Evolutionary conservation across 805 yeast species (phyloP).

Genomic region (Candida jianshihensis): DNA sequence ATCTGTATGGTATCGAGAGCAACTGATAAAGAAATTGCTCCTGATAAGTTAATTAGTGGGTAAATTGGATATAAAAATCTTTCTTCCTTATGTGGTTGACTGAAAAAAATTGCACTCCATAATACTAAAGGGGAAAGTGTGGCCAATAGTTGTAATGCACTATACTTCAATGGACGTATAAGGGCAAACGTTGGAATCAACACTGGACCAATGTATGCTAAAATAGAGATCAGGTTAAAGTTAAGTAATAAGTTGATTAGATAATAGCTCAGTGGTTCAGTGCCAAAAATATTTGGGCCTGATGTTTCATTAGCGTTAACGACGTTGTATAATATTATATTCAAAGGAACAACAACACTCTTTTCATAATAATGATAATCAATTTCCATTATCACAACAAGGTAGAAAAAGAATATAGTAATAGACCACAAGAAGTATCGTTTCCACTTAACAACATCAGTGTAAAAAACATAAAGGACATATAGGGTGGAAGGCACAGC

Average conservation of each 20-base stretch:
- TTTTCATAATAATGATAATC: conserved; percentile 62
- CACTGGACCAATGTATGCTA: conserved; percentile 35
- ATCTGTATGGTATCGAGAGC: conserved; percentile 7
- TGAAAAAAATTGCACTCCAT: conserved; percentile 62
- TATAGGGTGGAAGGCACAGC: conserved; percentile 52
- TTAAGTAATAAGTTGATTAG: conserved; percentile 61
- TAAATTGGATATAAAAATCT: conserved; percentile 84
- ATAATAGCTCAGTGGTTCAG: conserved; percentile 74
- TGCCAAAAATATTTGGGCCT: conserved; percentile 90
- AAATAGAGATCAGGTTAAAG: conserved; percentile 50
- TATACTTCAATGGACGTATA: conserved; percentile 8
- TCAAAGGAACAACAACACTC: conserved; percentile 65
- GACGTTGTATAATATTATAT: conserved; percentile 80
- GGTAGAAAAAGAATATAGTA: conserved; percentile 18
- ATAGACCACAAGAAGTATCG: conserved; percentile 20
- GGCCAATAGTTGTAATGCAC: conserved; percentile 18
- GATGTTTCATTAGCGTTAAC: conserved; percentile 51
- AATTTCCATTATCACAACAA: conserved; percentile 28
- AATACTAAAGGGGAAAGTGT: conserved; percentile 44
- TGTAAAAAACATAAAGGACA: conserved; percentile 14
- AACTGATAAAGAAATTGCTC: conserved; percentile 41
- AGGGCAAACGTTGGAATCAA: conserved; percentile 21
- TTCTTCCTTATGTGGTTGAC: conserved; percentile 91
- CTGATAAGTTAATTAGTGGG: conserved; percentile 57
- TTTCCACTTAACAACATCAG: conserved; percentile 3